phyloP scores from a whole-genome alignment of 495 filamentous ascomycete species.

The Xylaria castorea region DNA sequence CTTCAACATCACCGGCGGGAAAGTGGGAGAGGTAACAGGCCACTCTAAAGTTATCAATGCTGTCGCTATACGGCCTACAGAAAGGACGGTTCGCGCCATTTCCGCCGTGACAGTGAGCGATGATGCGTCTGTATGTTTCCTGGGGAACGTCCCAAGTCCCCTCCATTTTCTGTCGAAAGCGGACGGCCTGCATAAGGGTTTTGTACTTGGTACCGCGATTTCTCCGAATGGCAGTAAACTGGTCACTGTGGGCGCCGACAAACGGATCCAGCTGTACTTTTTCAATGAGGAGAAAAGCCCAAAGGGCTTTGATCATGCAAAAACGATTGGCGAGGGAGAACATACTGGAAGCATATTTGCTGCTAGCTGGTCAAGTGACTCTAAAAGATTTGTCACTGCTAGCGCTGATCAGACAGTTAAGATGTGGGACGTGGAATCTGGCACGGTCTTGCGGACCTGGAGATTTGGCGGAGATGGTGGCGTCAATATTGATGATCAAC shows the following conservation, averaged over 20 bases:
- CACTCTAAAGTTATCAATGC: conserved; percentile 90
- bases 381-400: conserved; percentile 85
- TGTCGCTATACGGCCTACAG: conserved; percentile 89
- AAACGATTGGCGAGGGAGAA: conserved; percentile 75
- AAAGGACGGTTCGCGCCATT: conserved; percentile 86
- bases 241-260: conserved; percentile 88
- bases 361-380: conserved; percentile 89
- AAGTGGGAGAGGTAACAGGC: conserved; percentile 89
- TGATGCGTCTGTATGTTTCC: conserved; percentile 87
- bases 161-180: conserved; percentile 87
- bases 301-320: conserved; percentile 84
- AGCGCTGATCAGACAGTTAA: conserved; percentile 93
- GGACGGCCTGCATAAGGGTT: conserved; percentile 82
- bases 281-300: conserved; percentile 61
- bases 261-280: conserved; percentile 83
- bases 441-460: conserved; percentile 81
- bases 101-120: conserved; percentile 91
- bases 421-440: conserved; percentile 85
- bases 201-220: conserved; percentile 87
- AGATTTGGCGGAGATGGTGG: conserved; percentile 80
- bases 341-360: conserved; percentile 94
- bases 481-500: conserved; percentile 80
- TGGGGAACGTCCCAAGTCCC: conserved; percentile 76
- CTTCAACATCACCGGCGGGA: conserved; percentile 94
- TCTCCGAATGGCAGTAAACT: conserved; percentile 85